phyloP scores from a whole-genome alignment of 805 yeast species.

The Candida tammaniensis region DNA sequence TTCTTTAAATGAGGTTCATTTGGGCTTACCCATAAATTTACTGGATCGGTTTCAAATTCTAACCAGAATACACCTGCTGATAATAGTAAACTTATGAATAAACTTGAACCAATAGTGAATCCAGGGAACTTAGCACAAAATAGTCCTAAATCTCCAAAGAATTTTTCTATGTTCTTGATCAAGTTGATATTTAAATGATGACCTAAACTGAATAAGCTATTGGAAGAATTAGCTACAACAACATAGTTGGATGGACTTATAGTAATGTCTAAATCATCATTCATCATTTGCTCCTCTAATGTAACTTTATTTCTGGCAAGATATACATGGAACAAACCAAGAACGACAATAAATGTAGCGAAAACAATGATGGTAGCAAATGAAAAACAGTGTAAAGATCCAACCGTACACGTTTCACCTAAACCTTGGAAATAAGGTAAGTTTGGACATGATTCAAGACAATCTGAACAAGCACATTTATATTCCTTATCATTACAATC shows the following conservation, averaged over 20 bases:
- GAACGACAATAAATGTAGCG: constrained; percentile 28
- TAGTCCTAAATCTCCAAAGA: constrained; percentile 51
- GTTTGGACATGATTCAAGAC: constrained; percentile 74
- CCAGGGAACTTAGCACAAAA: constrained; percentile 63
- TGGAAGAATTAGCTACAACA: too few species aligned
- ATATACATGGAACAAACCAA: constrained; percentile 41
- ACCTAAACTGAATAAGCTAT: constrained; percentile 2
- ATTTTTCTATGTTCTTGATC: constrained; percentile 15
- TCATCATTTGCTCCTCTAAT: constrained; percentile 1
- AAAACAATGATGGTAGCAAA: constrained; percentile 57
- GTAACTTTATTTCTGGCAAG: constrained; percentile 17
- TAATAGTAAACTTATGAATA: constrained; percentile 39
- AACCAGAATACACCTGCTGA: constrained; percentile 52
- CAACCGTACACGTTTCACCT: constrained; percentile 50
- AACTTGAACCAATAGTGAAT: constrained; percentile 19
- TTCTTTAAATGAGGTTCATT: constrained; percentile 66
- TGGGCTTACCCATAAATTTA: constrained; percentile 87
- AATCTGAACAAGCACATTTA: constrained; percentile 89
- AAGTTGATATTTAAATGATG: constrained; percentile 1
- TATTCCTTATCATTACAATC: constrained; percentile 65
- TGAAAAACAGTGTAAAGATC: constrained; percentile 70
- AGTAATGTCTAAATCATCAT: constrained; percentile 14
- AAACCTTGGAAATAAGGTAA: constrained; percentile 46
- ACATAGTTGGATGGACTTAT: constrained; percentile 16
- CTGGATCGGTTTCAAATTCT: constrained; percentile 73